Base-by-base conservation (phyloP, 148 eudicot species). In the Chenopodium berlandieri region DNA sequence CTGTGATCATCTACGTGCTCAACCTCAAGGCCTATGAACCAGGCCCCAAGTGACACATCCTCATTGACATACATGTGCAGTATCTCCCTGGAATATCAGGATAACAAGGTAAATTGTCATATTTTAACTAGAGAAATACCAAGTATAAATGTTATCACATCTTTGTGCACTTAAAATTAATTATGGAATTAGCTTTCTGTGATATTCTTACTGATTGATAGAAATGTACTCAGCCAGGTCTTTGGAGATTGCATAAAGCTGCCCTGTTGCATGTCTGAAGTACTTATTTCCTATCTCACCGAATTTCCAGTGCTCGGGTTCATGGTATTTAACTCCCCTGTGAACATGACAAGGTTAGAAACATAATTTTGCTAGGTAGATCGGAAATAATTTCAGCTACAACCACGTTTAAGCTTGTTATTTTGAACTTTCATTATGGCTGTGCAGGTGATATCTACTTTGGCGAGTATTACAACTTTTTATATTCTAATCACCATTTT, bases 291-390 rank as follows among this genome's bases (percentile, higher is more conserved):
- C 93, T 75, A 78, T 82, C 72, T 89, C 91, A 4, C 93, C 93
- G 14, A 91, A 91, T 30, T 90, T 90, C 91, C 91, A 90, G 67
- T 86, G 86, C 75, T 90, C 93, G 2, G 91, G 91, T 64, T 91
- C 94, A 73, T 91, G 89, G 74, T 89, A 91, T 75, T 84, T 91
- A 1, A 86, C 91, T 63, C 87, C 88, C 90, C 92, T 91, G 84
- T 32, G 58, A 76, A 68, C n/a, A 47, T 75, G 31, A 56, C 4
- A 14, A 80, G 54, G 37, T 76, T 25, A 79, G 47, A 58, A 27
- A 52, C 73, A 54, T 50, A 44, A 54, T 14, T 27, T 78, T 68
- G 3, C 30, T 66, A 67, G 4, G n/a, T 5, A 62, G 68, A 30
- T 62, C 20, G 34, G 48, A 27, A 11, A 32, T 30, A 2, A 14